Base-by-base conservation (phyloP, 2,329 filamentous ascomycete genomes). In the Periconia sp. region DNA sequence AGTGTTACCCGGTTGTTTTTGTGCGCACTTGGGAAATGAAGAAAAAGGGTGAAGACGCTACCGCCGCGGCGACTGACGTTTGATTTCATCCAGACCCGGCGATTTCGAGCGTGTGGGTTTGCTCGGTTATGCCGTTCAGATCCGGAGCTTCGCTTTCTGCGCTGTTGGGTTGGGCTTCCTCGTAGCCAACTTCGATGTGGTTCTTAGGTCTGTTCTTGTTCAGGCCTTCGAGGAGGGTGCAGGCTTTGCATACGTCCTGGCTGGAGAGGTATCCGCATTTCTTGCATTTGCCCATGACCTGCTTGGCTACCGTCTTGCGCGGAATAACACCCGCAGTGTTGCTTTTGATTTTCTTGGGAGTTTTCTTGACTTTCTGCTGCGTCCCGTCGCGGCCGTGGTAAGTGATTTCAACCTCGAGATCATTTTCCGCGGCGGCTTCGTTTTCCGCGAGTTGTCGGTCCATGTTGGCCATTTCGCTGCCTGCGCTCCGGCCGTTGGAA, bases 211-310 rank as follows among this genome's bases (percentile, higher is more conserved):
- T 62, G 57, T 79, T 84, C 66, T 94, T 97, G 71, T 99, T 99
- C 45, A 99, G 74, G 0, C 89, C 91, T 64, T 97, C 92, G 2
- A 99, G 82, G 43, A 99, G 78, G 57, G 87, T 88, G 71, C 94
- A 99, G 0, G 94, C 94, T 75, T 99, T 96, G 76, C 94, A 99
- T 40, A 97, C 85, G 30, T 85, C 84, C 74, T 99, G 94, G 64
- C 92, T 97, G 2, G 94, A 96, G 74, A 99, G 89, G 71, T 97
- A 99, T 14, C 94, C 94, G 64, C 94, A 99, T 49, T 85, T 87
- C 66, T 88, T 85, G 69, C 94, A 99, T 59, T 86, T 87, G 1
- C 93, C 91, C 62, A 97, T 82, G 14, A 87, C 86, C 72, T 93
- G 90, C 82, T 81, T 76, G 10, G 64, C 51, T 55, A 46, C 43